phyloP scores from a whole-genome alignment of 139 green algal species.

The Chlorella sp. region DNA sequence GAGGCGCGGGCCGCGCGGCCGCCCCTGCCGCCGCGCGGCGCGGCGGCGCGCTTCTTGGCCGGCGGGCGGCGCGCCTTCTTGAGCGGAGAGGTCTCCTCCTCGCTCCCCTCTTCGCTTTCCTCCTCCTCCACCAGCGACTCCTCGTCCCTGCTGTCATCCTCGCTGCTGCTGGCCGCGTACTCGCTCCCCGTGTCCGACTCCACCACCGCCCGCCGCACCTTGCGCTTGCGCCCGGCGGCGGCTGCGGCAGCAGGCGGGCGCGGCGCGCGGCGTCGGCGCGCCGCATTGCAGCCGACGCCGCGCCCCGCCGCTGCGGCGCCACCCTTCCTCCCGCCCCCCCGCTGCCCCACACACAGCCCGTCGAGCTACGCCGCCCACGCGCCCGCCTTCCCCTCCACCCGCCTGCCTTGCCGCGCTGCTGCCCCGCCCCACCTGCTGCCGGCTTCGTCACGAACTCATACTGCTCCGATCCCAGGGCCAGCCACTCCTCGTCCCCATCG shows the following conservation, averaged over 20 bases:
- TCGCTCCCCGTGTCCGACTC: conserved; percentile 13
- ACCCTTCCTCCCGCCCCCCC: too few species aligned
- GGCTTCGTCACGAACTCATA: conserved; percentile 41
- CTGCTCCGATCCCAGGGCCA: conserved; percentile 56
- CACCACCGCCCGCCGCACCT: conserved; percentile 15
- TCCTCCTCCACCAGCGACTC: conserved; percentile 28
- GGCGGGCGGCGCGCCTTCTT: too few species aligned
- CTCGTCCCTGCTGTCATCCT: conserved; percentile 32
- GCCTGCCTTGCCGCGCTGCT: too few species aligned
- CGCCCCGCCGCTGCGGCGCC: background rate
- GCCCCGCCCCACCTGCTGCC: too few species aligned
- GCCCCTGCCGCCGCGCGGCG: background rate
- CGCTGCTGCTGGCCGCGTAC: conserved; percentile 15
- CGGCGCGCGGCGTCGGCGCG: background rate
- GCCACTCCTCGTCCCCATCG: conserved; percentile 77
- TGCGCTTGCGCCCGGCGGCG: conserved; percentile 21
- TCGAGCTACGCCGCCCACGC: too few species aligned
- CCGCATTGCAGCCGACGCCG: background rate
- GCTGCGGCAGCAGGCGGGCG: too few species aligned
- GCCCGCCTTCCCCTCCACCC: too few species aligned
- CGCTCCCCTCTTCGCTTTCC: conserved; percentile 14
- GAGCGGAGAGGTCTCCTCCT: conserved; percentile 22
- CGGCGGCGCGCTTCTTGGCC: background rate
- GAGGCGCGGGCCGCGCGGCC: background rate
- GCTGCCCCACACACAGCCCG: too few species aligned